phyloP scores from a whole-genome alignment of 2,329 filamentous ascomycete species.

The Fusarium mangiferae region DNA sequence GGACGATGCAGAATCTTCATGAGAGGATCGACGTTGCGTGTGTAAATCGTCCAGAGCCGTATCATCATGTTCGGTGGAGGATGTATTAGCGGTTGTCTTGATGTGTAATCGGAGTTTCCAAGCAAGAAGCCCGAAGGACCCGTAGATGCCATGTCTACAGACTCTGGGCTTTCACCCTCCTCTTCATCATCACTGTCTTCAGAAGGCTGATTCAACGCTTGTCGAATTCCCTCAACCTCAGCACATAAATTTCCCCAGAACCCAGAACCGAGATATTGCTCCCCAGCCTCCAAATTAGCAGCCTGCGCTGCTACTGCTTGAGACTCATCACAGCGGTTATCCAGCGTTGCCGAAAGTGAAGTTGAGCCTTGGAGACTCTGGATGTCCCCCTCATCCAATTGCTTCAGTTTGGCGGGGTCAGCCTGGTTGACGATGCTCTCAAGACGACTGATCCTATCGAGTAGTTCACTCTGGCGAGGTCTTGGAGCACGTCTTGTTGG shows the following conservation, averaged over 20 bases:
- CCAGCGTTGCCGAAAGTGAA: conserved; percentile 9
- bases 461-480: conserved; percentile 56
- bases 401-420: conserved; percentile 46
- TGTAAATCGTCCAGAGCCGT: conserved; percentile 51
- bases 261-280: conserved; percentile 54
- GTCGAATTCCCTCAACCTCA: conserved; percentile 58
- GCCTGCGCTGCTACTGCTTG: conserved; percentile 28
- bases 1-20: conserved; percentile 59
- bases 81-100: conserved; percentile 43
- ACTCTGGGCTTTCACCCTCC: conserved; percentile 48
- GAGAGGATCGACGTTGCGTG: conserved; percentile 55
- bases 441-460: conserved; percentile 56
- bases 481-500: conserved; percentile 54
- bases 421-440: conserved; percentile 59
- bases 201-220: conserved; percentile 56
- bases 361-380: not conserved
- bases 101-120: conserved; percentile 40
- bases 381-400: conserved; percentile 37
- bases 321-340: conserved; percentile 27
- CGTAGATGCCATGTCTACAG: conserved; percentile 37
- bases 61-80: conserved; percentile 52
- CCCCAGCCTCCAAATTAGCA: conserved; percentile 34
- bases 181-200: conserved; percentile 52
- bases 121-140: conserved; percentile 44
- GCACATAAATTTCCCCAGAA: conserved; percentile 57